Percentiles rank a stretch among this genome's conserved stretches.
These are phyloP conservation scores for Secale cereale DNA, from an alignment of 176 grass and related monocot species.

Conservation along the genomic window DNA sequence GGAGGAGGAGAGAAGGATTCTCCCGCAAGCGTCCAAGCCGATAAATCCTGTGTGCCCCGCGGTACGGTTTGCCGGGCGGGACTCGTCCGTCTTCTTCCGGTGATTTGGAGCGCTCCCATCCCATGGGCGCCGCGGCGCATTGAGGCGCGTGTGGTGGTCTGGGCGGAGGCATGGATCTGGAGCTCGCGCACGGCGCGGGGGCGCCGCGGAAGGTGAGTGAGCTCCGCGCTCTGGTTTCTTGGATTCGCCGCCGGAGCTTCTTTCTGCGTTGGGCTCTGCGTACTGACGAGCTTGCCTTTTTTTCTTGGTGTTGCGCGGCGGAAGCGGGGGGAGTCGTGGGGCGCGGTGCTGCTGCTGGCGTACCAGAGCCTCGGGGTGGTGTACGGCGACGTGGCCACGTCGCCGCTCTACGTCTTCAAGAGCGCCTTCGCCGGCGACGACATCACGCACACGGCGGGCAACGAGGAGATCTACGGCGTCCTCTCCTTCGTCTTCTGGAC, in stretches of 20 bases:
- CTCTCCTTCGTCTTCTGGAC: conserved; percentile 99
- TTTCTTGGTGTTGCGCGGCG: not conserved
- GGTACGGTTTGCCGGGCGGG: not conserved
- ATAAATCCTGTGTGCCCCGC: conserved; percentile 32
- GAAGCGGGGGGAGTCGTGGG: conserved; percentile 66
- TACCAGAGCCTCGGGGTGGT: conserved; percentile 97
- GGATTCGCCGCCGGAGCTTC: not conserved
- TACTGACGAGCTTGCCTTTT: not conserved
- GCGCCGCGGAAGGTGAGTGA: conserved; percentile 45
- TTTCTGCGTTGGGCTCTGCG: not conserved
- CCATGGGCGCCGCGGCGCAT: conserved; percentile 37
- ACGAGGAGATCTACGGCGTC: conserved; percentile 99
- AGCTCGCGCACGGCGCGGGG: conserved; percentile 27
- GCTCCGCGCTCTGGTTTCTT: not conserved
- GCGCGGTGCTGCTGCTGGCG: conserved; percentile 64
- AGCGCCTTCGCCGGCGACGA: conserved; percentile 84
- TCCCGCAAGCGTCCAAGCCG: conserved; percentile 30
- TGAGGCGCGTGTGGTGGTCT: conserved; percentile 1
- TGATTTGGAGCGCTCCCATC: not conserved
- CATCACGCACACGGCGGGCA: conserved; percentile 81
- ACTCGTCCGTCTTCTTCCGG: conserved; percentile 22
- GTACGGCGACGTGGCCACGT: conserved; percentile 94
- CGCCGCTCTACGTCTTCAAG: conserved; percentile 94
- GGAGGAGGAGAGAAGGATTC: not conserved
- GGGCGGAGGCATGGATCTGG: conserved; percentile 58